phyloP scores from a whole-genome alignment of 2,329 filamentous ascomycete species.

The Mariannaea elegans region DNA sequence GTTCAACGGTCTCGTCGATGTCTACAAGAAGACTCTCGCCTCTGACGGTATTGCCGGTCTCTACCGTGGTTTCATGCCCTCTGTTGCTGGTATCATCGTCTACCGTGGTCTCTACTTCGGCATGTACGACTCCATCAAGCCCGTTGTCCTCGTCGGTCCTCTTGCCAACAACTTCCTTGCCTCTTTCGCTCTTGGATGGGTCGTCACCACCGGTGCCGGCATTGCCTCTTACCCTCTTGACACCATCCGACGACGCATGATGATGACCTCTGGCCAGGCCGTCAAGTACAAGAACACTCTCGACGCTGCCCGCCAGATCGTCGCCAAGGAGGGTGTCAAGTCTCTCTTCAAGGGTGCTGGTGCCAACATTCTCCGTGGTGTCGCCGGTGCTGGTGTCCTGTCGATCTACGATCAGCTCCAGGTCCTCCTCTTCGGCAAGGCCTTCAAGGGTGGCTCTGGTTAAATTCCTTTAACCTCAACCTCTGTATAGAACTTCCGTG shows the following conservation, averaged over 20 bases:
- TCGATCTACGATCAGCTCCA: constrained; percentile 99
- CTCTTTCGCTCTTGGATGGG: constrained; percentile 98
- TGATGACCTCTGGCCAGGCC: constrained; percentile 98
- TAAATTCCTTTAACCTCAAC: constrained; percentile 51
- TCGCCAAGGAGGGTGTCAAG: constrained; percentile 96
- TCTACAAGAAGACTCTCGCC: constrained; percentile 99
- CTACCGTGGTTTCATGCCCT: constrained; percentile 99
- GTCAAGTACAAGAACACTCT: constrained; percentile 99
- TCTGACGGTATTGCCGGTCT: constrained; percentile 99
- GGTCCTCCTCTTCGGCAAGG: constrained; percentile 99
- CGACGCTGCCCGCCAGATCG: constrained; percentile 95
- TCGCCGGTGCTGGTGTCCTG: constrained; percentile 99
- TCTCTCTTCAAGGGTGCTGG: constrained; percentile 99
- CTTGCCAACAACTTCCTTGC: constrained; percentile 99
- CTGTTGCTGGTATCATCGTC: constrained; percentile 98
- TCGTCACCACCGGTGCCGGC: constrained; percentile 99
- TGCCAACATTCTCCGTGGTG: constrained; percentile 99
- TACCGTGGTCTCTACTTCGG: constrained; percentile 99
- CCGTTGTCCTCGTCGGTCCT: constrained; percentile 88
- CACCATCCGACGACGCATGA: constrained; percentile 99
- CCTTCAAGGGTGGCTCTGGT: constrained; percentile 73
- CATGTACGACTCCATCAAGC: constrained; percentile 99
- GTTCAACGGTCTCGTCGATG: constrained; percentile 99
- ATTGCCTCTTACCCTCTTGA: constrained; percentile 99
- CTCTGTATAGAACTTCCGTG: constrained; percentile 53